A percentile compares a stretch with the other conserved stretches of the same genome.
Evolutionary conservation across 1,284 basidiomycete genomes (phyloP).

Genomic region (Puccinia horiana): DNA sequence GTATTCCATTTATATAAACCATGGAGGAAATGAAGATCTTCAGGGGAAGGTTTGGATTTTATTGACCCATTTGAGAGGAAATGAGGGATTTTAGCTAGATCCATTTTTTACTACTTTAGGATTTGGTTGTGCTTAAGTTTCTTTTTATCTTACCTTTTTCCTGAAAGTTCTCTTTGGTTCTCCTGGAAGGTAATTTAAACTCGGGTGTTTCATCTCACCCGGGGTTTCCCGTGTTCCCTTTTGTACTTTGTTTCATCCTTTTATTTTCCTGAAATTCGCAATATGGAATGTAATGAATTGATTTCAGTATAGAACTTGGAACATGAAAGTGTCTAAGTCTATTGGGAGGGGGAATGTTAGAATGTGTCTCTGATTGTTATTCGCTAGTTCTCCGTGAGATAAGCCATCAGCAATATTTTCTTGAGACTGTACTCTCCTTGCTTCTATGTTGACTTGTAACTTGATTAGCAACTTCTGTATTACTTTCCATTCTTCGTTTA

Average conservation of each 20-base stretch:
- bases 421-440: not conserved
- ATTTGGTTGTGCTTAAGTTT: too few relatives aligned
- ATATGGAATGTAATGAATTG: too few relatives aligned
- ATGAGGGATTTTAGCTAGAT: not conserved
- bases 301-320: too few relatives aligned
- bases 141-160: too few relatives aligned
- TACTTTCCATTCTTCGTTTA: constrained; percentile 6
- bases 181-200: too few relatives aligned
- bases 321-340: not conserved
- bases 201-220: too few relatives aligned
- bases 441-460: not conserved
- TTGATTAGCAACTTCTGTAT: not conserved
- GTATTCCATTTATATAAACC: not conserved
- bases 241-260: too few relatives aligned
- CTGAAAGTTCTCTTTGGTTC: too few relatives aligned
- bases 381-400: not conserved
- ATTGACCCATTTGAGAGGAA: not conserved
- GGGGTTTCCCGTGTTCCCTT: too few relatives aligned
- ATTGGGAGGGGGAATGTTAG: too few relatives aligned
- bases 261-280: too few relatives aligned
- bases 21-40: not conserved
- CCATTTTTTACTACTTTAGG: not conserved
- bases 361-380: not conserved
- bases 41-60: not conserved
- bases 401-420: not conserved